These are phyloP conservation scores for Lavandula angustifolia DNA, from an alignment of 257 asterid species.

Conservation along the genomic window DNA sequence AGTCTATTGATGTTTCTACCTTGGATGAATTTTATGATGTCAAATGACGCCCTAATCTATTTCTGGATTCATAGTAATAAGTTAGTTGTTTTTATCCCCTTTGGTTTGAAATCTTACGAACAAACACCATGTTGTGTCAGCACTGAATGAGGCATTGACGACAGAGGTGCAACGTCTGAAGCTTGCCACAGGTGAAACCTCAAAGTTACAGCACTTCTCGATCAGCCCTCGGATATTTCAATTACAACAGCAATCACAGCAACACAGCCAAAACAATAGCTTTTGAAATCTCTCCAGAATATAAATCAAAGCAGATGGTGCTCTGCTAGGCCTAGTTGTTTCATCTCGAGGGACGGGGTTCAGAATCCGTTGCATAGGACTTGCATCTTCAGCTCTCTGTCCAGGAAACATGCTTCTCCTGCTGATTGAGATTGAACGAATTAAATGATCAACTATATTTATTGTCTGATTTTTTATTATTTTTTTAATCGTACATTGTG, in stretches of 20 bases:
- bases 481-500: slow-evolving; percentile 3
- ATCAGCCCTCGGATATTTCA: slow-evolving; percentile 53
- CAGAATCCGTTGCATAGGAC: not conserved
- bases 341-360: too few relatives aligned
- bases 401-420: not conserved
- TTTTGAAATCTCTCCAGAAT: not conserved
- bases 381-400: not conserved
- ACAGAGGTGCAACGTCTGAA: slow-evolving; percentile 69
- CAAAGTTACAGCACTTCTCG: slow-evolving; percentile 56
- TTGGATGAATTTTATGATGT: too few relatives aligned
- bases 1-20: too few relatives aligned
- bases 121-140: slow-evolving; percentile 39
- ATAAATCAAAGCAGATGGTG: too few relatives aligned
- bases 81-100: not conserved
- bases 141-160: slow-evolving; percentile 64
- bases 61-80: not conserved
- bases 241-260: slow-evolving; percentile 42
- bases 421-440: not conserved
- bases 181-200: slow-evolving; percentile 45
- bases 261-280: slow-evolving; percentile 34
- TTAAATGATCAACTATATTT: slow-evolving; percentile 7
- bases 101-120: too few relatives aligned
- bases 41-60: too few relatives aligned
- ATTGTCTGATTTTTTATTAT: slow-evolving; percentile 3
- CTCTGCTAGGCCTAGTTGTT: not conserved